phyloP scores from a whole-genome alignment of 2,329 filamentous ascomycete species.

The Botryotinia narcissicola region DNA sequence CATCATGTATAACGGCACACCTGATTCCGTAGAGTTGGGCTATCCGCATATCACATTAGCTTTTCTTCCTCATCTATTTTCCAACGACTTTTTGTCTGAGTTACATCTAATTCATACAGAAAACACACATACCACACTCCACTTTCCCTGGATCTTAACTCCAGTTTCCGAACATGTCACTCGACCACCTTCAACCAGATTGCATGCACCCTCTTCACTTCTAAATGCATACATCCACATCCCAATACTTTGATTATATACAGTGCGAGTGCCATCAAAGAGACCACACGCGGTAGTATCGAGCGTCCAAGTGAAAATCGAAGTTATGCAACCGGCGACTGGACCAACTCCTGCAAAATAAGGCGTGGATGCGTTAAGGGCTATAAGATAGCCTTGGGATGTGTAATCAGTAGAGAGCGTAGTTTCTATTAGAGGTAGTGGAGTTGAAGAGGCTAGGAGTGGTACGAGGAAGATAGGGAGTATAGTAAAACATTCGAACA shows the following conservation, averaged over 20 bases:
- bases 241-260: not conserved
- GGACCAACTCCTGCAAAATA: conserved; percentile 11
- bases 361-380: conserved; percentile 3
- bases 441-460: not conserved
- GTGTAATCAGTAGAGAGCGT: not conserved
- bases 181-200: not conserved
- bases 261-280: conserved; percentile 4
- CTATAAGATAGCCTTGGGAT: not conserved
- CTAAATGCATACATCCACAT: conserved; percentile 18
- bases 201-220: not conserved
- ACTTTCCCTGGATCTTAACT: not conserved
- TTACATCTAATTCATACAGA: not conserved
- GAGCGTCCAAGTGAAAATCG: conserved; percentile 9
- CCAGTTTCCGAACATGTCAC: not conserved
- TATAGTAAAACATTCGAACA: not conserved
- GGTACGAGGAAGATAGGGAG: not conserved
- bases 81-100: too few species aligned
- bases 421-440: not conserved
- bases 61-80: too few species aligned
- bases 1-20: conserved; percentile 10
- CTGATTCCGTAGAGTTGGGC: conserved; percentile 8
- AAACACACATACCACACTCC: conserved; percentile 5
- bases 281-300: not conserved
- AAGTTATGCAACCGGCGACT: conserved; percentile 3
- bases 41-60: not conserved